phyloP scores from a whole-genome alignment of 129 eudicot genomes.

The Artemisia tridentata region DNA sequence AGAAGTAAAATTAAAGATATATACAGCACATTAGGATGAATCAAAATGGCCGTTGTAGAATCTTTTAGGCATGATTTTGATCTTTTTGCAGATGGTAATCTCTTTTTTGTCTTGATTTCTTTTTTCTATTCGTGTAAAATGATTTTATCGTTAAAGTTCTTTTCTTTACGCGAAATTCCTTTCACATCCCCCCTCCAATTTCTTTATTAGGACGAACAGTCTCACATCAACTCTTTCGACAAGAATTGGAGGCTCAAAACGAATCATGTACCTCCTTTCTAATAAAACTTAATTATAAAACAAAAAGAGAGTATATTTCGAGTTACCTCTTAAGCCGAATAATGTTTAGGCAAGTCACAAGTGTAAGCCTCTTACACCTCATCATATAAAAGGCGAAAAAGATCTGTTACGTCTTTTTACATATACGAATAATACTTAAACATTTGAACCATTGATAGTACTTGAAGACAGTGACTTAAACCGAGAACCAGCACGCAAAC shows the following conservation, averaged over 20 bases:
- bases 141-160: background rate
- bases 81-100: background rate
- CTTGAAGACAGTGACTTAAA: background rate
- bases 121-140: background rate
- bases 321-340: background rate
- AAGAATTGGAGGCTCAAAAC: background rate
- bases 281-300: background rate
- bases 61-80: background rate
- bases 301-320: background rate
- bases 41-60: too few relatives aligned
- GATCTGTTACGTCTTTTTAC: background rate
- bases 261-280: background rate
- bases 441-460: background rate
- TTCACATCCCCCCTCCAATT: slow-evolving; percentile 5
- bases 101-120: background rate
- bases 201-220: background rate
- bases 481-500: background rate
- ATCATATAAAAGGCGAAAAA: background rate
- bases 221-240: slow-evolving; percentile 22
- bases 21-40: too few relatives aligned
- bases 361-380: background rate
- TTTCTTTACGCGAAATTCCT: slow-evolving; percentile 14
- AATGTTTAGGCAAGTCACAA: slow-evolving; percentile 3
- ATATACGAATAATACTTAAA: background rate
- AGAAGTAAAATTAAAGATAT: too few relatives aligned